Percentiles rank a stretch among this genome's conserved stretches.
phyloP scores from a whole-genome alignment of 2,329 filamentous ascomycete species.

The Clonostachys byssicola region DNA sequence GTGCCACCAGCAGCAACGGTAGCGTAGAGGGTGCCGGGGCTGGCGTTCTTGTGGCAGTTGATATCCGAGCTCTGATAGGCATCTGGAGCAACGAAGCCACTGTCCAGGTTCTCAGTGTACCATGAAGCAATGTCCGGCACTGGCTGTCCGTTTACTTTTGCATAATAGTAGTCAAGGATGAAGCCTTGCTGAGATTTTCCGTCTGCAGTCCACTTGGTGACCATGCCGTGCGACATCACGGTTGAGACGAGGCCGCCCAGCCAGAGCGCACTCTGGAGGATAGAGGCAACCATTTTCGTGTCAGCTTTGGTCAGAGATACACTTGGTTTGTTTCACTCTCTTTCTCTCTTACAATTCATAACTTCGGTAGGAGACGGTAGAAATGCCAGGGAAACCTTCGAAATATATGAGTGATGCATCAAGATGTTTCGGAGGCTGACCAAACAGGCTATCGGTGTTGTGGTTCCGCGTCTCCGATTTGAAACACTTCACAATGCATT shows the following conservation, averaged over 20 bases:
- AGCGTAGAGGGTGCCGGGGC: conserved; percentile 24
- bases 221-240: conserved; percentile 12
- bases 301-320: no score
- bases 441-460: no score
- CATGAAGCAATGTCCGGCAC: conserved; percentile 19
- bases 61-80: conserved; percentile 30
- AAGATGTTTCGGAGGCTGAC: no score
- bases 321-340: no score
- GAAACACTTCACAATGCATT: no score
- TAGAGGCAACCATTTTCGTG: no score
- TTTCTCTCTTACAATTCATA: no score
- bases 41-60: conserved; percentile 36
- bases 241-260: conserved; percentile 8
- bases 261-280: no score
- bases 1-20: conserved; percentile 28
- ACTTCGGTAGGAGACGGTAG: no score
- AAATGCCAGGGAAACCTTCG: no score
- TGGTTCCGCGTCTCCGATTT: no score
- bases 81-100: conserved; percentile 40
- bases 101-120: conserved; percentile 34
- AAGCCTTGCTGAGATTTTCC: conserved; percentile 27
- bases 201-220: conserved; percentile 10
- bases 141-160: conserved; percentile 10
- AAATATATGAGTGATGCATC: no score
- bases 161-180: conserved; percentile 4